Percentiles rank a stretch among this genome's conserved stretches.
phyloP scores from a whole-genome alignment of 805 yeast species.

The Hanseniaspora taiwanica region DNA sequence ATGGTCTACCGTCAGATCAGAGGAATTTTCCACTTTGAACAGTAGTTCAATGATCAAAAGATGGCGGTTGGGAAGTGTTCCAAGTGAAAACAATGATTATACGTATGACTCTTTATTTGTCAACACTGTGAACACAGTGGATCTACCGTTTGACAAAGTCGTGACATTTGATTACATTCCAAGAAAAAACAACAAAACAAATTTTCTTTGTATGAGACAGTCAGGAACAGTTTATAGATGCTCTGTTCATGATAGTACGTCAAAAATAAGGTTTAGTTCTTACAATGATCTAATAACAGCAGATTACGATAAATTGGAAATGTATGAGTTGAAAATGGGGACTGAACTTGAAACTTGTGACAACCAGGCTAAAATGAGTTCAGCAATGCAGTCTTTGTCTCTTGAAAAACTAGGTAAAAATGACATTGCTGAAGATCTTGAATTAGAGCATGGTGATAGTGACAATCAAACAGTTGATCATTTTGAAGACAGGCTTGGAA shows the following conservation, averaged over 20 bases:
- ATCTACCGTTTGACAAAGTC: conserved; percentile 68
- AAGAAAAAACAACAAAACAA: conserved; percentile 39
- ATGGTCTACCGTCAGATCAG: conserved; percentile 48
- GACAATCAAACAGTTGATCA: too few species aligned
- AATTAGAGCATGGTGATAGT: too few species aligned
- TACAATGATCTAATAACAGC: conserved; percentile 50
- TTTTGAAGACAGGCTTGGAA: not conserved
- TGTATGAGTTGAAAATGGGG: conserved; percentile 17
- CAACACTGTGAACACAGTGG: conserved; percentile 59
- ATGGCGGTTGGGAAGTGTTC: conserved; percentile 62
- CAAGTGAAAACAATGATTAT: conserved; percentile 20
- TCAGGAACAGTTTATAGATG: conserved; percentile 78
- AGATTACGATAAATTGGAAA: conserved; percentile 24
- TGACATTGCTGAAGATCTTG: conserved; percentile 9
- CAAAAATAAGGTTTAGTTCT: conserved; percentile 51
- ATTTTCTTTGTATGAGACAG: conserved; percentile 77
- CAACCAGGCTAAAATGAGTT: conserved; percentile 10
- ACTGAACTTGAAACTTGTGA: conserved; percentile 1
- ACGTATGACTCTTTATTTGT: conserved; percentile 51
- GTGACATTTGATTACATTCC: conserved; percentile 78
- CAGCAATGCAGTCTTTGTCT: conserved; percentile 14
- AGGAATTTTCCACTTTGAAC: conserved; percentile 70
- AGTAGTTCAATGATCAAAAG: conserved; percentile 66
- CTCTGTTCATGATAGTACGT: conserved; percentile 58
- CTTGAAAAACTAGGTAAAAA: conserved; percentile 22